A percentile compares a stretch with the other conserved stretches of the same genome.
These are phyloP conservation scores for Boletus fagicola DNA, from an alignment of 768 basidiomycete species.

Conservation along the genomic window DNA sequence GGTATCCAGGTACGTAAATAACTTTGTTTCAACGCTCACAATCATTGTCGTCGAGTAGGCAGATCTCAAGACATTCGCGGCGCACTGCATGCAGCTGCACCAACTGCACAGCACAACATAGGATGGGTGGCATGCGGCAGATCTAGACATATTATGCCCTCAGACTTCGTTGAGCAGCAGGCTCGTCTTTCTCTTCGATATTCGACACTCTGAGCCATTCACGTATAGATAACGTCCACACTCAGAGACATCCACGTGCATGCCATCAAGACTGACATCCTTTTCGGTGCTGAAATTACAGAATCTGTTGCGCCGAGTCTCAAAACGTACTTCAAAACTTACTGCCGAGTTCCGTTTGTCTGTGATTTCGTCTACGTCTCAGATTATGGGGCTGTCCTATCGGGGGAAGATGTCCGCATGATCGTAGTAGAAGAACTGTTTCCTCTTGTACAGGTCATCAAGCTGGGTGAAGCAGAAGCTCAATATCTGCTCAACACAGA, in stretches of 20 bases:
- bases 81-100: no score
- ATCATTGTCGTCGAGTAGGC: not conserved
- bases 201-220: not conserved
- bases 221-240: not conserved
- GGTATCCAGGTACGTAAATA: not conserved
- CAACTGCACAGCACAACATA: no score
- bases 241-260: not conserved
- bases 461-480: not conserved
- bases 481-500: not conserved
- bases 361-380: slow-evolving; percentile 2
- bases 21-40: no score
- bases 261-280: slow-evolving; percentile 1
- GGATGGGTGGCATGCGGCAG: no score
- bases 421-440: not conserved
- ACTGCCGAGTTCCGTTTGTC: not conserved
- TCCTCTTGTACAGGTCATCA: not conserved
- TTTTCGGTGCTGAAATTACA: not conserved
- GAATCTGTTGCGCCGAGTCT: not conserved
- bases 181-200: not conserved
- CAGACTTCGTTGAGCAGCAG: not conserved
- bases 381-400: not conserved
- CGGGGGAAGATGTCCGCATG: not conserved
- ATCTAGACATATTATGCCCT: not conserved
- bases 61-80: slow-evolving; percentile 5
- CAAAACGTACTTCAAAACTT: not conserved